These are phyloP conservation scores for Geotrichum fermentans DNA, from an alignment of 1,139 yeast species.

Conservation along the genomic window DNA sequence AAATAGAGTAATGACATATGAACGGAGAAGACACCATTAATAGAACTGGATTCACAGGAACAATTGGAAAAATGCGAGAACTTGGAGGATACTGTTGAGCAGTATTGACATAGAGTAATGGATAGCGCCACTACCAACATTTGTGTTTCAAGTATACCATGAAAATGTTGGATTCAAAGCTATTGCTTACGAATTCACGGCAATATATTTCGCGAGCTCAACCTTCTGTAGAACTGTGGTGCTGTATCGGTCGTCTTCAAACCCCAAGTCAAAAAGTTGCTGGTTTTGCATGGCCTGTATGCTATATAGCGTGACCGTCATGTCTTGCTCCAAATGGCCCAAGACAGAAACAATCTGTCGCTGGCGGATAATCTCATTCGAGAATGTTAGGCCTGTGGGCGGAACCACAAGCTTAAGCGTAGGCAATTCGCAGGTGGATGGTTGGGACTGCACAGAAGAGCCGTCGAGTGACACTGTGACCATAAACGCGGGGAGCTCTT, in stretches of 20 bases:
- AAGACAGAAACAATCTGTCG: constrained; percentile 10
- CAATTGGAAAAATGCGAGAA: no score
- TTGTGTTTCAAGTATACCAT: no score
- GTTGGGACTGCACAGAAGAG: background rate
- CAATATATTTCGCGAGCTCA: constrained; percentile 10
- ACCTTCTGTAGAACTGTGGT: constrained; percentile 12
- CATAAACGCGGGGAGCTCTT: constrained; percentile 17
- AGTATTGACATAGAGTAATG: no score
- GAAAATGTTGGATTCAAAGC: no score
- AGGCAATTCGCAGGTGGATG: background rate
- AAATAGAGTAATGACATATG: background rate
- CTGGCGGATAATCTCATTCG: background rate
- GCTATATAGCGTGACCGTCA: constrained; percentile 2
- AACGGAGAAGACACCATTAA: background rate
- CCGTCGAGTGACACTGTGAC: background rate
- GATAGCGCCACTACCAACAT: no score
- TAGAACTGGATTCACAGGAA: background rate
- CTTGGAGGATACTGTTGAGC: no score
- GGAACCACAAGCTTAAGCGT: background rate
- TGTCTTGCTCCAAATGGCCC: constrained; percentile 4
- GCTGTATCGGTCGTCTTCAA: constrained; percentile 19
- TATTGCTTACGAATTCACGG: constrained; percentile 1
- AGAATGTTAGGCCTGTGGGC: background rate
- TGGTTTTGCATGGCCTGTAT: constrained; percentile 6
- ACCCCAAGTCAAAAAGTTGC: constrained; percentile 11